A percentile compares a stretch with the other conserved stretches of the same genome.
Evolutionary conservation across 495 filamentous ascomycete genomes (phyloP).

Genomic region (Penicillium pulvis): DNA sequence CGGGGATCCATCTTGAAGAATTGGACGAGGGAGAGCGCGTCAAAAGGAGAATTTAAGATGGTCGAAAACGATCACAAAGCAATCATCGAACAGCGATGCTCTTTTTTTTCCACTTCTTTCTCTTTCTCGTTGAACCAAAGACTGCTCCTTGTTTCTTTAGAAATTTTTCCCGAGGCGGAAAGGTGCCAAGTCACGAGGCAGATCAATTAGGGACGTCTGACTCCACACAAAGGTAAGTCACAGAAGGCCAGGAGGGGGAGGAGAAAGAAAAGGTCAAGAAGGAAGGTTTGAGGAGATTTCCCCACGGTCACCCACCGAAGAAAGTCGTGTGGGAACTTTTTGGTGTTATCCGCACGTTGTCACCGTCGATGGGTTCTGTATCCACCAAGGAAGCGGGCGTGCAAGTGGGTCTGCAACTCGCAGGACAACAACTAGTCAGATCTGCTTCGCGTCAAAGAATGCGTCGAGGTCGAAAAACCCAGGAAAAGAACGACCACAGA

Average conservation of each 20-base stretch:
- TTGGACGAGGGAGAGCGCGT: conserved; percentile 25
- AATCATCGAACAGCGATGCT: conserved; percentile 46
- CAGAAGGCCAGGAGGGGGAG: conserved; percentile 16
- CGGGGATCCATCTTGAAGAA: conserved; percentile 50
- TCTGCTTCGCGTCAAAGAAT: conserved; percentile 46
- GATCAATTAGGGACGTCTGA: conserved; percentile 13
- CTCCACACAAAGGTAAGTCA: conserved; percentile 21
- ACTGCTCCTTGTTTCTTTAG: conserved; percentile 22
- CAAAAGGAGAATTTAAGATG: background rate
- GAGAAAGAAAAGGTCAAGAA: conserved; percentile 28
- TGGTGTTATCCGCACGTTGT: conserved; percentile 51
- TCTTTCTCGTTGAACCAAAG: conserved; percentile 1
- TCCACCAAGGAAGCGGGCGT: conserved; percentile 49
- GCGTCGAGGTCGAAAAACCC: conserved; percentile 12
- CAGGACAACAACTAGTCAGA: conserved; percentile 44
- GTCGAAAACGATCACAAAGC: conserved; percentile 43
- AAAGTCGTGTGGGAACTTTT: conserved; percentile 45
- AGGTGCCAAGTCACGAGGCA: conserved; percentile 22
- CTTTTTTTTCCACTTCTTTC: conserved; percentile 3
- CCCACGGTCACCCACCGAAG: conserved; percentile 49
- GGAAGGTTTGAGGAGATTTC: conserved; percentile 44
- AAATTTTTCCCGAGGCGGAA: conserved; percentile 26
- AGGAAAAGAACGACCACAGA: conserved; percentile 4
- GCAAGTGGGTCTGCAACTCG: conserved; percentile 44
- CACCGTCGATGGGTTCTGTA: conserved; percentile 46